A percentile compares a stretch with the other conserved stretches of the same genome.
Conservation (phyloP, 176 grass and related monocot genomes). For the Phoenix roebelenii region DNA sequence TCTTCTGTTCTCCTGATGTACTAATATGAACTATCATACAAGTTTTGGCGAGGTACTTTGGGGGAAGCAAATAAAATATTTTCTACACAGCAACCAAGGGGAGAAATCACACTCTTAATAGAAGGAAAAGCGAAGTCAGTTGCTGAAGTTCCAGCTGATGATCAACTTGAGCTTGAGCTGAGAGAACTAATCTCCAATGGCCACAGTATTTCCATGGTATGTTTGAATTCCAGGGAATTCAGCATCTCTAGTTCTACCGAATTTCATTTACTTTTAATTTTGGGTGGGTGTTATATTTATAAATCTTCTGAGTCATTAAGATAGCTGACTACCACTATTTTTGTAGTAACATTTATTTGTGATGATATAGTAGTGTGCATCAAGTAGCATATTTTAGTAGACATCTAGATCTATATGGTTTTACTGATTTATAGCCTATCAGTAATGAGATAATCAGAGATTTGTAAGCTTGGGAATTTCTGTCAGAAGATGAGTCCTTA, state of each 20-base stretch:
- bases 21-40: slow-evolving; percentile 7
- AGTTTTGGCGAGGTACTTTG: slow-evolving; percentile 94
- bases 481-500: no score
- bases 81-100: slow-evolving; percentile 47
- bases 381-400: no score
- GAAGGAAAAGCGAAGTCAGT: slow-evolving; percentile 42
- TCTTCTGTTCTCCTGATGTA: slow-evolving; percentile 13
- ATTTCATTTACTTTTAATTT: not conserved
- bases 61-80: slow-evolving; percentile 68
- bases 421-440: no score
- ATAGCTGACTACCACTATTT: no score
- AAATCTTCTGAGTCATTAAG: no score
- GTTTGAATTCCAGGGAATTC: slow-evolving; percentile 1
- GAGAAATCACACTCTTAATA: slow-evolving; percentile 84
- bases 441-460: no score
- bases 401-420: no score
- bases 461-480: no score
- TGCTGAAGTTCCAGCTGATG: slow-evolving; percentile 55
- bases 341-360: no score
- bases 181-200: slow-evolving; percentile 55
- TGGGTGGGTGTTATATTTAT: no score
- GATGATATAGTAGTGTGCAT: no score
- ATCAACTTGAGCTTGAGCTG: slow-evolving; percentile 69
- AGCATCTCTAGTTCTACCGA: not conserved
- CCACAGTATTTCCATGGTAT: slow-evolving; percentile 65